Conservation (phyloP, 305 asterid species). For the Striga hermonthica region DNA sequence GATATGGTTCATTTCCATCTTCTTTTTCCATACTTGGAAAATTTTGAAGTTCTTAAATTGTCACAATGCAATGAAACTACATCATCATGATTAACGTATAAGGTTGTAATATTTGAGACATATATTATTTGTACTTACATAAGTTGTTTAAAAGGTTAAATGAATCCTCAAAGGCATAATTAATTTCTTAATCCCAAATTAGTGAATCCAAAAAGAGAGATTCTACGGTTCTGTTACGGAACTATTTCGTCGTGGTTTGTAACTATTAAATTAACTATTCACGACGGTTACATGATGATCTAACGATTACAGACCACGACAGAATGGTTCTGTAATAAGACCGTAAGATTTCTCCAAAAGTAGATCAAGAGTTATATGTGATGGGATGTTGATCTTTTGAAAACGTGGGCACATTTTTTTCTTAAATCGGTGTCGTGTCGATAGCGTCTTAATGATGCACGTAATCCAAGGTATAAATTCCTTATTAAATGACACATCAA, state of each 20-base stretch:
- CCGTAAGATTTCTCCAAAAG: too few species aligned
- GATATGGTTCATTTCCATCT: slow-evolving; percentile 18
- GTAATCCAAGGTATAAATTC: not conserved
- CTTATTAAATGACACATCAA: too few species aligned
- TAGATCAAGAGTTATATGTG: not conserved
- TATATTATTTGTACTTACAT: not conserved
- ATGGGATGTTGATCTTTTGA: not conserved
- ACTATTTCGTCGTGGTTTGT: too few species aligned
- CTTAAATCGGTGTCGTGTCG: not conserved
- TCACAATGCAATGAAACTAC: not conserved
- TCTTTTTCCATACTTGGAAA: slow-evolving; percentile 19
- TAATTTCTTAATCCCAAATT: not conserved
- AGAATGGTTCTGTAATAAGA: too few species aligned
- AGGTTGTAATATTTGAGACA: not conserved
- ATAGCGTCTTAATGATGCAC: not conserved
- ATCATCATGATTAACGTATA: not conserved
- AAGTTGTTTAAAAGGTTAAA: not conserved
- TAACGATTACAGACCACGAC: too few species aligned
- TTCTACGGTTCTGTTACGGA: too few species aligned
- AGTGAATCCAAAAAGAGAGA: too few species aligned
- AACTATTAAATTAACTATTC: too few species aligned
- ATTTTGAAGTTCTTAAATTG: slow-evolving; percentile 8
- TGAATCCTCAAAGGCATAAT: not conserved
- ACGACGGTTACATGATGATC: too few species aligned
- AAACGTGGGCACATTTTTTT: not conserved